These are phyloP conservation scores for Vanderwaltozyma polyspora DNA, from an alignment of 805 yeast species.

Conservation along the genomic window DNA sequence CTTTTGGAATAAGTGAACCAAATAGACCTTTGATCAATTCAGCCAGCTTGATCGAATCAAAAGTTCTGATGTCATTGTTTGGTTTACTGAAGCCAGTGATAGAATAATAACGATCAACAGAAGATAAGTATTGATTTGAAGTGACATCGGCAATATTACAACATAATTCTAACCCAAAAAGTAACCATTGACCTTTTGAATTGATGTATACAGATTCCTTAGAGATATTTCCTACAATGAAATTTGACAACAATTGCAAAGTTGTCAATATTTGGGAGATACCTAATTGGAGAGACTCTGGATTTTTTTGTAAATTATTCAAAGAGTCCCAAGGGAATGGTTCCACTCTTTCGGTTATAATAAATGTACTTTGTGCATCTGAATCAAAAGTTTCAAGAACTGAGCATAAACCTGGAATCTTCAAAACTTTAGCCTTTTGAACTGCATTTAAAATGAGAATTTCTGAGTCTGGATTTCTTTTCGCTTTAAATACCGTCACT, in stretches of 20 bases:
- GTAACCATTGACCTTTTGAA: conserved; percentile 67
- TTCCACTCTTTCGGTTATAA: conserved; percentile 19
- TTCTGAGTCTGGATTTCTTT: conserved; percentile 7
- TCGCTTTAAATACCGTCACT: conserved; percentile 21
- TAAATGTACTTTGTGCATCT: conserved; percentile 15
- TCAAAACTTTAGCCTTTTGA: conserved; percentile 18
- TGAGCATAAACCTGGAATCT: conserved; percentile 23
- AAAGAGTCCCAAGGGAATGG: conserved; percentile 14
- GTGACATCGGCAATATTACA: conserved; percentile 24
- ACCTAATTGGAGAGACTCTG: conserved; percentile 16
- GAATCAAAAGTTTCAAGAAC: conserved; percentile 23
- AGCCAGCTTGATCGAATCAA: conserved; percentile 19
- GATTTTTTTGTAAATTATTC: conserved; percentile 5
- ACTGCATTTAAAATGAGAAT: conserved; percentile 15
- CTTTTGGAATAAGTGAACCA: conserved; percentile 30
- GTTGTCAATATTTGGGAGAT: conserved; percentile 17
- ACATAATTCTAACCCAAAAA: conserved; percentile 64
- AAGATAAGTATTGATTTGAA: conserved; percentile 5
- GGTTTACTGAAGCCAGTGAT: conserved; percentile 7
- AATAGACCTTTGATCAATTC: conserved; percentile 32
- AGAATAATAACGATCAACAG: conserved; percentile 5
- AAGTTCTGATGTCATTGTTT: conserved; percentile 28
- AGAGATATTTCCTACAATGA: conserved; percentile 55
- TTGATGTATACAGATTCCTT: conserved; percentile 51
- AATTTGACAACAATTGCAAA: conserved; percentile 22